Conservation (phyloP, 2,329 filamentous ascomycete genomes). For the Colletotrichum musicola region DNA sequence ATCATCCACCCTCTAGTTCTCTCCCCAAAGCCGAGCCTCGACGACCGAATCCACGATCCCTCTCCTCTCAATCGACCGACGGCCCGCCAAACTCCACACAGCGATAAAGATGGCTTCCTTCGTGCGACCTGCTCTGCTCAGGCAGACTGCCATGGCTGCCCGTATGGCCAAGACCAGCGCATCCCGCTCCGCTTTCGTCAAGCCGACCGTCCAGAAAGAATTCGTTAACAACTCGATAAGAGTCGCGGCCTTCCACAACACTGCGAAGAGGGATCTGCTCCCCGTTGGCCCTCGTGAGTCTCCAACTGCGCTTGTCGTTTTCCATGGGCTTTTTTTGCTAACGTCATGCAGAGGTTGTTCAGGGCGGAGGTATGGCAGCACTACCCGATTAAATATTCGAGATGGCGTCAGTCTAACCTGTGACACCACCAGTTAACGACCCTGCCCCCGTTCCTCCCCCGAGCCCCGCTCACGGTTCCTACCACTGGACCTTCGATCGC, state of each 20-base stretch:
- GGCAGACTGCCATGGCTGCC: conserved; percentile 62
- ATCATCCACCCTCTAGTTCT: conserved; percentile 45
- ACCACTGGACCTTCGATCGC: conserved; percentile 99
- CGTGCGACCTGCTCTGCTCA: conserved; percentile 66
- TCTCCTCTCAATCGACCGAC: conserved; percentile 34
- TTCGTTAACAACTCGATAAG: conserved; percentile 58
- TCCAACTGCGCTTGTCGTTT: neutral
- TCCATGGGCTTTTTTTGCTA: conserved; percentile 51
- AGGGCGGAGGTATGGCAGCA: conserved; percentile 75
- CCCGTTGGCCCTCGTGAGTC: conserved; percentile 87
- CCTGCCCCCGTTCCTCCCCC: conserved; percentile 79
- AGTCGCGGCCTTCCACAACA: conserved; percentile 88
- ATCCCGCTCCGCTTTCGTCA: conserved; percentile 43
- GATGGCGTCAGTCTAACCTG: conserved; percentile 23
- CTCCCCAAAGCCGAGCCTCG: conserved; percentile 32
- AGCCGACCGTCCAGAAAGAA: conserved; percentile 40
- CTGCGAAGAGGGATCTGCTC: conserved; percentile 79
- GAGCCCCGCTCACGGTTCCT: conserved; percentile 87
- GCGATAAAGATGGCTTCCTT: conserved; percentile 66
- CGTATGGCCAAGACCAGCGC: conserved; percentile 51
- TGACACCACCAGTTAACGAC: conserved; percentile 79
- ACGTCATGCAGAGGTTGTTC: conserved; percentile 73
- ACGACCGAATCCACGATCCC: conserved; percentile 19
- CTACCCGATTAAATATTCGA: conserved; percentile 11
- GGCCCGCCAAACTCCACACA: conserved; percentile 5